A percentile compares a stretch with the other conserved stretches of the same genome.
Evolutionary conservation across 106 monocot genomes (phyloP).

Genomic region (Phalaenopsis equestris): DNA sequence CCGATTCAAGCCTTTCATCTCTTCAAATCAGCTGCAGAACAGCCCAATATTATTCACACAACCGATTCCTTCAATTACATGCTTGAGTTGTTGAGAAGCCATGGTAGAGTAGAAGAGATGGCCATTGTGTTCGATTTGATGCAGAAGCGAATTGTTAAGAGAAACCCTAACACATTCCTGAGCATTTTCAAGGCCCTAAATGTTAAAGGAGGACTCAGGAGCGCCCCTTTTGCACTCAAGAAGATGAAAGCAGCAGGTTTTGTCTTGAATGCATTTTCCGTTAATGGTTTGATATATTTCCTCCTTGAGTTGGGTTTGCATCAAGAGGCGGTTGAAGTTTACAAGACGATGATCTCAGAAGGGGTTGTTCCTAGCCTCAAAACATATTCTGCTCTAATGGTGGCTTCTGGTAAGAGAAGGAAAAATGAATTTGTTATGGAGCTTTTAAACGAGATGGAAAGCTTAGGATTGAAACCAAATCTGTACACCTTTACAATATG

Average conservation of each 20-base stretch:
- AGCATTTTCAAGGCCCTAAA: slow-evolving; percentile 54
- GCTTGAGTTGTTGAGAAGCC: slow-evolving; percentile 66
- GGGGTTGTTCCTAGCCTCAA: slow-evolving; percentile 66
- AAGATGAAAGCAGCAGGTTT: slow-evolving; percentile 68
- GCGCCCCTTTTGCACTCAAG: slow-evolving; percentile 47
- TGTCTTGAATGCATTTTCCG: slow-evolving; percentile 63
- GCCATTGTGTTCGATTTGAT: slow-evolving; percentile 84
- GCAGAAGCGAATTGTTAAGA: slow-evolving; percentile 86
- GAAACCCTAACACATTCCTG: slow-evolving; percentile 54
- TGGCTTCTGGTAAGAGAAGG: slow-evolving; percentile 72
- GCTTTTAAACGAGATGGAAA: slow-evolving; percentile 72
- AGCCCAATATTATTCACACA: slow-evolving; percentile 43
- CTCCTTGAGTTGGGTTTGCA: slow-evolving; percentile 54
- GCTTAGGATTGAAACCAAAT: slow-evolving; percentile 65
- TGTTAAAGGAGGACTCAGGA: slow-evolving; percentile 44
- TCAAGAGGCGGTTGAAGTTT: slow-evolving; percentile 62
- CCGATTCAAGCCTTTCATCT: slow-evolving; percentile 41
- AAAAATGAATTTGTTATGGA: slow-evolving; percentile 42
- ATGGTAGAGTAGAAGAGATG: slow-evolving; percentile 64
- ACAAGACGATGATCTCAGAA: slow-evolving; percentile 62
- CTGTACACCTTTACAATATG: slow-evolving; percentile 95
- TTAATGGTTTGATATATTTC: slow-evolving; percentile 83
- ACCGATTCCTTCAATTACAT: slow-evolving; percentile 88
- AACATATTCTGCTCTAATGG: slow-evolving; percentile 86
- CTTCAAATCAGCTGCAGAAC: slow-evolving; percentile 50